Evolutionary conservation across 768 basidiomycete genomes (phyloP), one percentile per base, ranked within the genome.

Genomic region (Tricholoma bakamatsutake): DNA sequence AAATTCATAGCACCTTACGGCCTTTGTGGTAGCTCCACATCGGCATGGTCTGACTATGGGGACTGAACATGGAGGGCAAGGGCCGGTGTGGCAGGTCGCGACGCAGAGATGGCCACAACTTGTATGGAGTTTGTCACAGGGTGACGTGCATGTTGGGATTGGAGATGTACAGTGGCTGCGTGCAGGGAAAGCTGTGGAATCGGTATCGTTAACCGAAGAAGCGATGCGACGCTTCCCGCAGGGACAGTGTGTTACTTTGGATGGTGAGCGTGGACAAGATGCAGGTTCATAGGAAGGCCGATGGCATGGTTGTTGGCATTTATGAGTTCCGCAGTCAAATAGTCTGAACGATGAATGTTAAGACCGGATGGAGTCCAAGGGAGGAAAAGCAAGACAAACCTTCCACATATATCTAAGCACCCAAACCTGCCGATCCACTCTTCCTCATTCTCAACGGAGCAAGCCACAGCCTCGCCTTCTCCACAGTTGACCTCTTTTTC

Each of bases 11-110:
- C 95, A 98, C 3, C 74, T 68, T 12, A 85, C 71, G 18, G 76
- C 64, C 53, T 69, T 73, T 4, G 74, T 85, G 2, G 84, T 87
- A 15, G 81, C 75, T 0, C 94, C 95, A 58, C 97, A 98, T 30
- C 97, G 80, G 67, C 97, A 99, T 3, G 90, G 88, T 5, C 87
- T 76, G 4, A 84, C 79, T 40, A 94, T 77, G 45, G 75, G 71
- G 50, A 88, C 80, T 1, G 70, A 66, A 69, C 96, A 98, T 0
- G 93, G 89, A 0, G 88, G 87, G 62, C 96, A 98, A 0, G 79
- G 68, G 0, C 88, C 92, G 15, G 71, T 72, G 65, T 98, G 96
- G 64, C 97, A 98, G 9, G 63, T 72, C 0, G 66, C 67, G 11
- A 76, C 71, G 64, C 97, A 99, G 4, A 72, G 68, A 67, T 99